Evolutionary conservation across 192 early-diverging fungal genomes (phyloP), one percentile per base, ranked within the genome.

Genomic region (Coemansia sp.): DNA sequence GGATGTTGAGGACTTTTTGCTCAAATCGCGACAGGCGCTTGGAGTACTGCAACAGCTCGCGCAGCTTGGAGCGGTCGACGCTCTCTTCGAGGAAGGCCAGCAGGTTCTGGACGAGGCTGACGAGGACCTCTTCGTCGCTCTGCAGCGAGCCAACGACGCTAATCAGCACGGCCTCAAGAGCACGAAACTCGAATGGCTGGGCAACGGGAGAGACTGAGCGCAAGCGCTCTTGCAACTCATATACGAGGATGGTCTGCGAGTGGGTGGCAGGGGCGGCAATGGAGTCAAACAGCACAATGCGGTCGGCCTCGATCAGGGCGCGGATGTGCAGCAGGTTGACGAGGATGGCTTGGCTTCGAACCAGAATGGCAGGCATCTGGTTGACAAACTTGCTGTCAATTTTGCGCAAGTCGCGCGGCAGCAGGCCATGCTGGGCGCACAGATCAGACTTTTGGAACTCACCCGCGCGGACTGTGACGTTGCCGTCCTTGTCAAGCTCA

Each of bases 361-460:
- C 94, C 30, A 96, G 82, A 23, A 96, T 88, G 10, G 89, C 90
- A 3, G 94, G 92, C 70, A 89, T 86, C 68, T 93, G 90, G 68
- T 95, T 91, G 62, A 90, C 84, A 63, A 87, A 88, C 38, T 85
- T 84, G 69, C 89, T 91, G 64, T 91, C 88, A 46, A 95, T 88
- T 72, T 92, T 94, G 67, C 93, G 87, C 82, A 96, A 71, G 75
- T 96, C 95, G 49, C 95, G 91, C 21, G 93, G 91, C 78, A 91
- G 87, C 58, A 96, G 67, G 1, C 87, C 86, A 69, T 94, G 91
- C 49, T 88, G 84, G 4, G 87, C 86, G 69, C 93, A 95, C 38
- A 96, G 84, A 64, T 93, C 90, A 0, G 88, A 87, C 72, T 93
- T 94, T 59, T 86, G 78, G 65, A 95, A 90, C 64, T 93, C 89